Evolutionary conservation across 1,284 basidiomycete genomes (phyloP), one percentile per base, ranked within the genome.

Genomic region (Phylloporus sp.): DNA sequence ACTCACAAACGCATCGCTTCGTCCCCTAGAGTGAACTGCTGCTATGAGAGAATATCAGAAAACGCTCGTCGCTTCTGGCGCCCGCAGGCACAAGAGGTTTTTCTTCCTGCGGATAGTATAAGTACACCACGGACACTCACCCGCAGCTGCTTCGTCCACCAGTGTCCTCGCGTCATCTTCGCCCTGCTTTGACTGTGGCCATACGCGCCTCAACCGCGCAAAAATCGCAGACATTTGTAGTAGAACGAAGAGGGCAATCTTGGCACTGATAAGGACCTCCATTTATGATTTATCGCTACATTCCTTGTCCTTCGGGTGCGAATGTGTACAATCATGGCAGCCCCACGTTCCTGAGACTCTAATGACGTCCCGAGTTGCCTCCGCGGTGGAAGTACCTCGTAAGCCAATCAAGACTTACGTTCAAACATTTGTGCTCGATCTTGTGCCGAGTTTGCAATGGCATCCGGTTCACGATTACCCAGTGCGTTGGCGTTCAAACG

Each of bases 1-100:
- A 71, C 79, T 62, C 62, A 80, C 80, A 31, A 76, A 78, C 34
- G 72, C 68, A 4, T 80, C 79, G 39, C 80, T 75, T 53, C 80
- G 80, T 60, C 74, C 18, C 7, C 60, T 61, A 4, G 46, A 15
- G 42, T 46, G 52, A 56, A 10, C 40, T 26, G 63, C 68, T 66
- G 66, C 6, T 73, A 69, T 69, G 42, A 26, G 42, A 26, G 28
- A 12, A 29, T 3, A 58, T 63, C 39, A 65, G 64, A 44, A 40
- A 39, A 13, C 22, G 17, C 12, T 4, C 8, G 7, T 26, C 22
- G 18, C 6, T 32, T 24, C 26, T 20, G 53, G 39, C 17, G 26
- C 42, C 42, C 10, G 10, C 32, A n/a, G 26, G 26, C 26, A 24
- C 56, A 17, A 24, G 20, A 29, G 26, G 28, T 20, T 56, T 47